A percentile compares a stretch with the other conserved stretches of the same genome.
phyloP scores from a whole-genome alignment of 2,329 filamentous ascomycete species.

The Colletotrichum brevisporum region DNA sequence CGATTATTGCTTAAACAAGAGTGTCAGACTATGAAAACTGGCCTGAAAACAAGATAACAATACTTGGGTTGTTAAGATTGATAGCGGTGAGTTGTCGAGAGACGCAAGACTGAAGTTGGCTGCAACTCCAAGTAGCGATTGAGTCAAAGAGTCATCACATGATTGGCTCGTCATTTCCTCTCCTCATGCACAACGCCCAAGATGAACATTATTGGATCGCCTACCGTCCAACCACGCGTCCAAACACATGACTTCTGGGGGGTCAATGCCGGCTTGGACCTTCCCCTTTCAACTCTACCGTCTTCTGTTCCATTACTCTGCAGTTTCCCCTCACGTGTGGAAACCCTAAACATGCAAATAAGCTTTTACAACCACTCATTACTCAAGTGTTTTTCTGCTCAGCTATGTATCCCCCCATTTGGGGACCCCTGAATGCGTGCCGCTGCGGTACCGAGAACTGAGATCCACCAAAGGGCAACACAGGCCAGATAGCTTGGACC shows the following conservation, averaged over 20 bases:
- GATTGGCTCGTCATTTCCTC: constrained; percentile 17
- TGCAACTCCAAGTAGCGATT: background rate
- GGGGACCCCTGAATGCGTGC: too few species aligned
- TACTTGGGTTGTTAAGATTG: too few species aligned
- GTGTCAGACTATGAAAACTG: too few species aligned
- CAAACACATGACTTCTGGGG: constrained; percentile 1
- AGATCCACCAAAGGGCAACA: background rate
- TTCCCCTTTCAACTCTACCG: constrained; percentile 12
- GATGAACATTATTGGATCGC: constrained; percentile 9
- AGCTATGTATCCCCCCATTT: too few species aligned
- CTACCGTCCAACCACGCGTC: background rate
- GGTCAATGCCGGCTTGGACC: constrained; percentile 36
- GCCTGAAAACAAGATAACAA: background rate
- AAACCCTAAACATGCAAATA: constrained; percentile 20
- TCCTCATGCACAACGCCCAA: constrained; percentile 13
- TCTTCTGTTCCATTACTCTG: background rate
- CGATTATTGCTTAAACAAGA: background rate
- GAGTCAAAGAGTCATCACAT: background rate
- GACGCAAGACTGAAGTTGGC: background rate
- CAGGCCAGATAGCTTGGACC: constrained; percentile 39
- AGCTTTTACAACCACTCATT: constrained; percentile 25
- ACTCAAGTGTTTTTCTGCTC: constrained; percentile 8
- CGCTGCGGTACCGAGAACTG: background rate
- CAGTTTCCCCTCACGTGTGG: constrained; percentile 9
- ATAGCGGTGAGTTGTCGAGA: too few species aligned